Percentiles rank a stretch among this genome's conserved stretches.
Evolutionary conservation across 2,329 filamentous ascomycete species (phyloP).

Genomic region (Cryphonectria nitschkei): DNA sequence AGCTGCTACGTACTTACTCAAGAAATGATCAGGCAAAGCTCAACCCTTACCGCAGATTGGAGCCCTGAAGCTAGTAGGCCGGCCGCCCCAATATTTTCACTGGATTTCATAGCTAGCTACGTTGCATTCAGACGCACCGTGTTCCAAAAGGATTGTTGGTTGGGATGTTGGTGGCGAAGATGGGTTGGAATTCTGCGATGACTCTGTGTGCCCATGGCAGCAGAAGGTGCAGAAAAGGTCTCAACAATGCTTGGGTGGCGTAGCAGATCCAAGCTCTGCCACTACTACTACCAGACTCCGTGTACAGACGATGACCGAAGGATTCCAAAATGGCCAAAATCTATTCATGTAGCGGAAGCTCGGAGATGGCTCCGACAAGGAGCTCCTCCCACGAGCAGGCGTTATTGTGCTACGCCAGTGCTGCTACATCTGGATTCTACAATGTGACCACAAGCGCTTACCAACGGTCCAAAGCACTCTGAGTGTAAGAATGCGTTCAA

Average conservation of each 20-base stretch:
- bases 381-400: neutral
- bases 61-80: neutral
- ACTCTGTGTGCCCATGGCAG: neutral
- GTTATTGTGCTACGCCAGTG: neutral
- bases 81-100: neutral
- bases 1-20: neutral
- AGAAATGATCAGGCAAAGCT: neutral
- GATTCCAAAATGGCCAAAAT: neutral
- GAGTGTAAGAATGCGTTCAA: too few species aligned
- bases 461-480: neutral
- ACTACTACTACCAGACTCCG: neutral
- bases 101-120: neutral
- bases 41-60: neutral
- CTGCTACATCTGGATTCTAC: neutral
- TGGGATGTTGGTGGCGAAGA: neutral
- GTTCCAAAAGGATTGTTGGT: neutral
- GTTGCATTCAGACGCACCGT: neutral
- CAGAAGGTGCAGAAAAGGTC: neutral
- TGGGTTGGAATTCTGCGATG: neutral
- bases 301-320: neutral
- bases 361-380: neutral
- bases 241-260: neutral
- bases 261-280: neutral
- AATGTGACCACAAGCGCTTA: neutral
- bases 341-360: neutral